Evolutionary conservation across 2,329 filamentous ascomycete genomes (phyloP).

Genomic region (Eurotiales sp.): DNA sequence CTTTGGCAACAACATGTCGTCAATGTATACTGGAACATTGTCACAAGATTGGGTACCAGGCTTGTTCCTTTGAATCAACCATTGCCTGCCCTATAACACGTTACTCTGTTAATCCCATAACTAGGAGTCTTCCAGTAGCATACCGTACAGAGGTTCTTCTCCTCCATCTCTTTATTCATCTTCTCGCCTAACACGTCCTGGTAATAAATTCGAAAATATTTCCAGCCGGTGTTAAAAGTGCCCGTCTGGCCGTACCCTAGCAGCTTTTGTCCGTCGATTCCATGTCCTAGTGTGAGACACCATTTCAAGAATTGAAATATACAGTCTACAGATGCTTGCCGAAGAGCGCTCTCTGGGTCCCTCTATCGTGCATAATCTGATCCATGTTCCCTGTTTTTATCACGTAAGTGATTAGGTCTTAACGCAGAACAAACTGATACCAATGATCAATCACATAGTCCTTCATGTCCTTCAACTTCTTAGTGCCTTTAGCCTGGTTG

Average conservation of each 20-base stretch:
- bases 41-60: slow-evolving; percentile 10
- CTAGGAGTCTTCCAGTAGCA: slow-evolving; percentile 1
- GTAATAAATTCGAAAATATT: slow-evolving; percentile 22
- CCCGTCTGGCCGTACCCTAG: slow-evolving; percentile 19
- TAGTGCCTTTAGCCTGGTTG: slow-evolving; percentile 17
- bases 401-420: neutral
- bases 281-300: slow-evolving; percentile 19
- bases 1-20: too few species aligned
- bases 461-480: slow-evolving; percentile 18
- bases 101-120: neutral
- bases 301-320: slow-evolving; percentile 19
- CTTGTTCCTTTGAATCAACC: neutral
- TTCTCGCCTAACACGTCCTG: slow-evolving; percentile 13
- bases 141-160: slow-evolving; percentile 17
- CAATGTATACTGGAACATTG: slow-evolving; percentile 21
- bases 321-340: slow-evolving; percentile 18
- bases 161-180: slow-evolving; percentile 19
- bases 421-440: slow-evolving; percentile 15
- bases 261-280: slow-evolving; percentile 5
- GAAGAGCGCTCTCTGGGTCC: slow-evolving; percentile 17
- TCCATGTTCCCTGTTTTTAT: too few species aligned
- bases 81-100: neutral
- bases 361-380: slow-evolving; percentile 6
- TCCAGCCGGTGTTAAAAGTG: slow-evolving; percentile 20
- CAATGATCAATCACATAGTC: slow-evolving; percentile 17